phyloP scores from a whole-genome alignment of 306 rosid species.

The Cucumis hystrix region DNA sequence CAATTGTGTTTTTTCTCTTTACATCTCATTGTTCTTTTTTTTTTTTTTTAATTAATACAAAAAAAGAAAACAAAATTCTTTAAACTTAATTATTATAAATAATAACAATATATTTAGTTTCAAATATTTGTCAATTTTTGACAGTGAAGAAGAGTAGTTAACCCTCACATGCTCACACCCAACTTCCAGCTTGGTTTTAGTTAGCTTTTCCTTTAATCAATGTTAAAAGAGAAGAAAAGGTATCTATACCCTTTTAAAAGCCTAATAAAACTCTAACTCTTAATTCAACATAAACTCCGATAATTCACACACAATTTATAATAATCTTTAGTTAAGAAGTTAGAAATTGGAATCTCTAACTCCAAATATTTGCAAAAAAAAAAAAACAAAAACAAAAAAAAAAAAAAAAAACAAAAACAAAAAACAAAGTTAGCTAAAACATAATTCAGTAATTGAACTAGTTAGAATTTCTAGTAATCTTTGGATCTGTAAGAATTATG shows the following conservation, averaged over 20 bases:
- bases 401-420: too few relatives aligned
- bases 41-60: background rate
- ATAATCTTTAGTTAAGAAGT: too few relatives aligned
- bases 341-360: too few relatives aligned
- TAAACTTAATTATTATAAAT: background rate
- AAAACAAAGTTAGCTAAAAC: too few relatives aligned
- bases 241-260: background rate
- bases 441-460: too few relatives aligned
- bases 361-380: too few relatives aligned
- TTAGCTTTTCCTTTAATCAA: background rate
- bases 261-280: too few relatives aligned
- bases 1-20: background rate
- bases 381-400: too few relatives aligned
- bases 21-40: background rate
- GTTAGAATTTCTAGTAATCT: too few relatives aligned
- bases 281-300: too few relatives aligned
- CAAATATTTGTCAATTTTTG: background rate
- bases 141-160: background rate
- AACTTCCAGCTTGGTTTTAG: background rate
- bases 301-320: too few relatives aligned
- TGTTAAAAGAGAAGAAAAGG: background rate
- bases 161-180: background rate
- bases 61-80: background rate
- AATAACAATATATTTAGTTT: background rate
- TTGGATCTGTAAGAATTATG: too few relatives aligned